phyloP scores from a whole-genome alignment of 345 rosid species.

The Arabidopsis suecica region DNA sequence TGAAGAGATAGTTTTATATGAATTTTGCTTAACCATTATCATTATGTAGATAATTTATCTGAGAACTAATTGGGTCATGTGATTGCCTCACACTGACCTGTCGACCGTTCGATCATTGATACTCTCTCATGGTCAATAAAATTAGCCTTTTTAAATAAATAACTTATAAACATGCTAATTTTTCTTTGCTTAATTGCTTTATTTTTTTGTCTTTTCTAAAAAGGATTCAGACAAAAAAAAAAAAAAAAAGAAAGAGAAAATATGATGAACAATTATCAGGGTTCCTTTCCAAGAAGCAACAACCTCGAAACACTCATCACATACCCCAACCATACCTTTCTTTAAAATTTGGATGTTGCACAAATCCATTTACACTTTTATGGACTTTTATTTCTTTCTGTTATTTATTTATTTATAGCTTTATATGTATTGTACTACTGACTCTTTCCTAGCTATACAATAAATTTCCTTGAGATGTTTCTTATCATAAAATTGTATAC shows the following conservation, averaged over 20 bases:
- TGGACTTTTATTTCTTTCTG: not conserved
- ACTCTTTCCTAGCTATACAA: not conserved
- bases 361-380: not conserved
- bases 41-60: too few species aligned
- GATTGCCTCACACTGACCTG: not conserved
- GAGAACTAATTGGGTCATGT: too few species aligned
- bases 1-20: too few species aligned
- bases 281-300: not conserved
- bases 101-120: conserved; percentile 2
- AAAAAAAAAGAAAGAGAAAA: not conserved
- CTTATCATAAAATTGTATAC: not conserved
- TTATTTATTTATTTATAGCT: not conserved
- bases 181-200: not conserved
- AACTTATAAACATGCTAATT: not conserved
- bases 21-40: too few species aligned
- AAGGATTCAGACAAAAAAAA: not conserved
- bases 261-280: not conserved
- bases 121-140: not conserved
- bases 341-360: not conserved
- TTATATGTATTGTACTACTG: not conserved
- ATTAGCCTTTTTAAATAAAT: not conserved
- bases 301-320: not conserved
- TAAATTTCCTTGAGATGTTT: not conserved
- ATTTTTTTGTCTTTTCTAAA: not conserved
- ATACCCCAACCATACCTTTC: not conserved